Evolutionary conservation across 352 stramenopile species (phyloP), one percentile per base, ranked within the genome.

Genomic region (Globisporangium yorkense): DNA sequence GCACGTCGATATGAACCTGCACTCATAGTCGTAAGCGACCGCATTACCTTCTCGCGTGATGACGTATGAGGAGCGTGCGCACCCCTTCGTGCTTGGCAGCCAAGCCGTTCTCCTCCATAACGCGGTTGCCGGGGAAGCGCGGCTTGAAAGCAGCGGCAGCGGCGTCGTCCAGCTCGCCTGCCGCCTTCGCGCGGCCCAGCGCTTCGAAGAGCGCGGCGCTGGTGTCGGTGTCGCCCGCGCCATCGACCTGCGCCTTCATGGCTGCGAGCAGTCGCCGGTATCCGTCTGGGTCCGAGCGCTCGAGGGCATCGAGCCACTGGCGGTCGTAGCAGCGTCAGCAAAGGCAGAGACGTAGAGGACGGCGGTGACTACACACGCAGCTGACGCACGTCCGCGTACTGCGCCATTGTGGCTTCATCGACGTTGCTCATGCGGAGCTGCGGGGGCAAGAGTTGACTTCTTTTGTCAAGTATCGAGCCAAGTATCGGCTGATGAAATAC

Each of bases 1-100:
- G 63, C n/a, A 92, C 81, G 56, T 89, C 67, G 55, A 93, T 86
- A 54, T 90, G 73, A 39, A 93, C 67, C 81, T 91, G 44, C 5
- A 15, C 27, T 18, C 13, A 21, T 0, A 65, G 24, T 3, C 41
- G 12, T 24, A 21, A 31, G 10, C 6, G 8, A 16, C 18, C 3
- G 24, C 5, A 21, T 49, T 10, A 10, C 6, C 5, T 40, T 12
- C 13, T 9, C 1, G 37, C 41, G 21, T 12, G 57, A n/a, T n/a
- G 7, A n/a, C 18, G 45, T 27, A 10, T 20, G 54, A 67, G 29
- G 2, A n/a, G 3, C 3, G 3, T 6, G 33, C 51, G 31, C 72
- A 92, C 82, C 21, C 84, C 84, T 65, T 90, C 77, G 45, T 81
- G 62, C 13, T 76, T 79, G 18, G 63, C 62, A 50, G 72, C 74